Conservation (phyloP, 208 protist species). For the Acanthamoeba triangularis region DNA sequence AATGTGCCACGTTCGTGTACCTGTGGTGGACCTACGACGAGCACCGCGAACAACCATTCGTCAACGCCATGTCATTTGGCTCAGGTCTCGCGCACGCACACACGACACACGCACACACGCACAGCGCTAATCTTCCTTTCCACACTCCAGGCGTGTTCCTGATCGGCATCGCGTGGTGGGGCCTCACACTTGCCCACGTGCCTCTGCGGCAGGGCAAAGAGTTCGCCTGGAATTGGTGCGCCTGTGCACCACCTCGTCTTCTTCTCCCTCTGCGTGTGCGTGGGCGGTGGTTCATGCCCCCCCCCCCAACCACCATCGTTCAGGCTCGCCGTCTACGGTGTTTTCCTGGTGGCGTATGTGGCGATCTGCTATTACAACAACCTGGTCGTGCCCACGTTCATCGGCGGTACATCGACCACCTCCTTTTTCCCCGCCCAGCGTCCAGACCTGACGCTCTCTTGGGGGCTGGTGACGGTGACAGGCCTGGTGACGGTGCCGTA, state of each 20-base stretch:
- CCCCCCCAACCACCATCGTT: no score
- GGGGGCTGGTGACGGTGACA: not conserved
- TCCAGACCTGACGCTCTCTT: no score
- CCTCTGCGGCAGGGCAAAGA: constrained; percentile 3
- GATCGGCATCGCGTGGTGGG: constrained; percentile 46
- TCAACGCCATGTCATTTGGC: not conserved
- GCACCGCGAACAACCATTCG: not conserved
- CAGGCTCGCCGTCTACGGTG: constrained; percentile 3
- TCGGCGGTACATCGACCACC: not conserved
- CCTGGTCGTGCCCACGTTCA: constrained; percentile 3
- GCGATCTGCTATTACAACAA: not conserved
- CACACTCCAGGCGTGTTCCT: not conserved
- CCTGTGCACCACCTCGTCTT: not conserved
- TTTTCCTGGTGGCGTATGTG: not conserved
- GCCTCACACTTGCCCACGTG: not conserved
- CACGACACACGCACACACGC: not conserved
- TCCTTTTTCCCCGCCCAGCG: not conserved
- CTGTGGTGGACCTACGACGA: constrained; percentile 30
- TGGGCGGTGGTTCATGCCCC: no score
- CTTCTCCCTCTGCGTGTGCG: not conserved
- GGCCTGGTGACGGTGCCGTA: not conserved
- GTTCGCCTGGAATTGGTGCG: constrained; percentile 7
- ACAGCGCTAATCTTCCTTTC: not conserved
- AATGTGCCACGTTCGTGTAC: constrained; percentile 1
- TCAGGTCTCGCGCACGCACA: not conserved